Conservation (phyloP, 345 rosid species). For the Moricandia moricandioides region DNA sequence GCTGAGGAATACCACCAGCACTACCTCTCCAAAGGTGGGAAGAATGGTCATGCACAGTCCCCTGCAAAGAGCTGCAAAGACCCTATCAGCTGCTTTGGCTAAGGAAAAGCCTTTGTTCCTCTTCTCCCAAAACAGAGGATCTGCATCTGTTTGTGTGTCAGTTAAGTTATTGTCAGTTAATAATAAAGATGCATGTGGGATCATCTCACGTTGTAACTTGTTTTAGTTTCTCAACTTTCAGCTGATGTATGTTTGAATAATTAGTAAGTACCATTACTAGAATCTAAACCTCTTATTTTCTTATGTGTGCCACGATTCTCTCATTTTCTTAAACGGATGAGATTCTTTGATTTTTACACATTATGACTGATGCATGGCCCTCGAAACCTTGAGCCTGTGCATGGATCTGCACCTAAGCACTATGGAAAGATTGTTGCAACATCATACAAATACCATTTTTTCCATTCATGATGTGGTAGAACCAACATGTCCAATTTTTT, state of each 20-base stretch:
- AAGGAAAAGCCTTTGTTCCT: slow-evolving; percentile 12
- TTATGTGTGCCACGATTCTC: not conserved
- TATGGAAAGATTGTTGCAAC: not conserved
- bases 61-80: slow-evolving; percentile 81
- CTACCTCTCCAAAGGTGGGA: slow-evolving; percentile 86
- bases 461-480: not conserved
- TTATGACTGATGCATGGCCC: not conserved
- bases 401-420: not conserved
- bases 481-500: not conserved
- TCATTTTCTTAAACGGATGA: not conserved
- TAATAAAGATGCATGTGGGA: not conserved
- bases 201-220: not conserved
- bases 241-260: not conserved
- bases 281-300: not conserved
- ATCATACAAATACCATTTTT: not conserved
- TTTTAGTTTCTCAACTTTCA: too few species aligned
- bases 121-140: slow-evolving; percentile 1
- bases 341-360: too few species aligned
- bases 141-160: not conserved
- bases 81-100: slow-evolving; percentile 89
- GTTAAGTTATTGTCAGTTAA: too few species aligned
- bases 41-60: slow-evolving; percentile 73
- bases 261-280: not conserved
- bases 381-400: not conserved
- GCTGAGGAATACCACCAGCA: slow-evolving; percentile 96